Percentiles rank a stretch among this genome's conserved stretches.
Conservation (phyloP, 345 rosid genomes). For the Aegle marmelos region DNA sequence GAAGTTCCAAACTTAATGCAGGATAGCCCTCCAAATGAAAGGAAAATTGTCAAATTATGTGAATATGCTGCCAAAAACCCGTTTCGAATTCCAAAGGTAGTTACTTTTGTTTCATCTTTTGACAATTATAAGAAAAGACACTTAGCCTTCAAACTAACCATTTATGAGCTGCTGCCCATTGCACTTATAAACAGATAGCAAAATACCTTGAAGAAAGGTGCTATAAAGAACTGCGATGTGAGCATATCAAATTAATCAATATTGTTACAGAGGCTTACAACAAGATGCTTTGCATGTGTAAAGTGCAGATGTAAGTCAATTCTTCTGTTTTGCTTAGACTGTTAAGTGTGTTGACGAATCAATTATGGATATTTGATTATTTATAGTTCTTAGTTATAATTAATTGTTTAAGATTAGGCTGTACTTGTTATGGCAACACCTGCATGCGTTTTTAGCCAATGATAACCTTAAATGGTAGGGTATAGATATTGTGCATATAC, state of each 20-base stretch:
- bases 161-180: slow-evolving; percentile 12
- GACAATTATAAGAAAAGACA: background rate
- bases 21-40: slow-evolving; percentile 76
- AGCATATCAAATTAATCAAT: slow-evolving; percentile 63
- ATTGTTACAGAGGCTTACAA: slow-evolving; percentile 66
- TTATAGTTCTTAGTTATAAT: background rate
- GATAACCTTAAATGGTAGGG: background rate
- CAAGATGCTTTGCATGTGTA: slow-evolving; percentile 75
- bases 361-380: background rate
- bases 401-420: background rate
- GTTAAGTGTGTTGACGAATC: background rate
- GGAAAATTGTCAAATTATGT: slow-evolving; percentile 80
- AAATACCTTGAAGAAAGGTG: slow-evolving; percentile 91
- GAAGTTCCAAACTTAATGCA: slow-evolving; percentile 19
- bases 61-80: slow-evolving; percentile 96
- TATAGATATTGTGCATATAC: background rate
- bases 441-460: background rate
- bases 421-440: background rate
- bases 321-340: background rate
- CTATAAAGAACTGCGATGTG: slow-evolving; percentile 75
- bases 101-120: background rate
- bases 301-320: slow-evolving; percentile 76
- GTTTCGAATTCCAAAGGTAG: slow-evolving; percentile 83
- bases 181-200: slow-evolving; percentile 55
- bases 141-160: background rate